These are phyloP conservation scores for Carpinus viminea DNA, from an alignment of 306 rosid genomes.

Conservation along the genomic window DNA sequence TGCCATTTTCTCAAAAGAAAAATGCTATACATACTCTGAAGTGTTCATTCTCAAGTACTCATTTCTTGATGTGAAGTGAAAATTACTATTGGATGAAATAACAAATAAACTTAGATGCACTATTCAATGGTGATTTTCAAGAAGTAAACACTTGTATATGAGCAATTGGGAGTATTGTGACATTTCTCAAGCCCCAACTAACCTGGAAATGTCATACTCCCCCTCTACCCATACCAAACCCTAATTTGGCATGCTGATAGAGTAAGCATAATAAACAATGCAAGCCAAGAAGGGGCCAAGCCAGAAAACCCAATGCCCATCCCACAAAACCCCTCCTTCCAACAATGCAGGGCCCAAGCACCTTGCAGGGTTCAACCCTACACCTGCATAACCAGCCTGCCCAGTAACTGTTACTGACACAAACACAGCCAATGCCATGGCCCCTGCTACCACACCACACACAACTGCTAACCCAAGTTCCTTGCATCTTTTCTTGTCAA, in stretches of 20 bases:
- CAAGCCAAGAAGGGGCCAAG: slow-evolving; percentile 74
- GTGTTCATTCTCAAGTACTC: too few species aligned
- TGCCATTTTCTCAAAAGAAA: background rate
- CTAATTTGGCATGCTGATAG: slow-evolving; percentile 47
- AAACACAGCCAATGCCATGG: slow-evolving; percentile 63
- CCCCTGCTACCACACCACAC: slow-evolving; percentile 53
- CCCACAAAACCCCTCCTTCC: slow-evolving; percentile 56
- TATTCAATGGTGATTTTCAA: too few species aligned
- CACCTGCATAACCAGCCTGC: slow-evolving; percentile 56
- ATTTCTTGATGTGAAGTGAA: too few species aligned
- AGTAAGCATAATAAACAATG: slow-evolving; percentile 41
- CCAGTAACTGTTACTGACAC: slow-evolving; percentile 61
- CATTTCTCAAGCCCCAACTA: slow-evolving; percentile 19
- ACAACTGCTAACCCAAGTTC: slow-evolving; percentile 59
- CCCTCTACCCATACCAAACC: slow-evolving; percentile 32
- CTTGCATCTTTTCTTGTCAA: slow-evolving; percentile 56
- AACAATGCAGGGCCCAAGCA: slow-evolving; percentile 72
- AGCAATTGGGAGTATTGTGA: too few species aligned
- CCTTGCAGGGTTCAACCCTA: slow-evolving; percentile 71
- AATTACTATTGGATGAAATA: too few species aligned
- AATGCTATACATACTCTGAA: too few species aligned
- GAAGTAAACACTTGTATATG: too few species aligned
- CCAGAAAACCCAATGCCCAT: slow-evolving; percentile 87
- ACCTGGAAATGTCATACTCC: slow-evolving; percentile 34
- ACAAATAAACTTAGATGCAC: too few species aligned